Evolutionary conservation across 257 asterid species (phyloP), one percentile per base, ranked within the genome.

Genomic region (Galeopsis tetrahit): DNA sequence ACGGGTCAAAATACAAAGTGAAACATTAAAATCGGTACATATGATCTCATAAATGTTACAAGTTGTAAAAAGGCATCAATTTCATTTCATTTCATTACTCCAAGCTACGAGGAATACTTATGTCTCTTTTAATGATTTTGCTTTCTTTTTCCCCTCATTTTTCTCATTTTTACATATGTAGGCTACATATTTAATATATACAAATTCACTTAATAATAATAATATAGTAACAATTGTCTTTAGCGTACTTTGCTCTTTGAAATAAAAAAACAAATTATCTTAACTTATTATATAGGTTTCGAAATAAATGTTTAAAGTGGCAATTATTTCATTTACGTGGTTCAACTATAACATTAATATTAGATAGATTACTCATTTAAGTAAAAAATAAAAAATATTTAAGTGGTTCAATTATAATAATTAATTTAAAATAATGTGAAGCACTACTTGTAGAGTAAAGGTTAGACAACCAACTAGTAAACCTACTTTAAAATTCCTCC

Each of bases 391-490:
- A 21, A 21, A 21, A 21, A 21, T 31, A 57, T 10, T 32, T 2
- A 58, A 58, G 7, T 10, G 66, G 14, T 10, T 36, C 60, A 38
- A 21, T 10, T 55, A 59, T 10, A 38, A 9, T 21, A 21, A 21
- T 21, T 5, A 34, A 10, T 10, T 7, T 6, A 55, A 34, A 60
- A 11, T 35, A 61, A 61, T 34, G 28, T 36, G 14, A 3, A n/a
- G n/a, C 32, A 10, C 6, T 9, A 57, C 21, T 13, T 32, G 38
- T 17, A 15, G 17, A 46, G 32, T 10, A 4, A 74, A 58, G 39
- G 69, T 67, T 75, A 49, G 69, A 75, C 68, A 51, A 13, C 64
- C 79, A 13, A 60, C 49, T 38, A 52, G 48, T 59, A 33, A 72
- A 63, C 71, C 35, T 10, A 67, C 68, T 67, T 51, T 28, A 1